Conservation (phyloP, 441 rosid species). For the Erodium trifolium region DNA sequence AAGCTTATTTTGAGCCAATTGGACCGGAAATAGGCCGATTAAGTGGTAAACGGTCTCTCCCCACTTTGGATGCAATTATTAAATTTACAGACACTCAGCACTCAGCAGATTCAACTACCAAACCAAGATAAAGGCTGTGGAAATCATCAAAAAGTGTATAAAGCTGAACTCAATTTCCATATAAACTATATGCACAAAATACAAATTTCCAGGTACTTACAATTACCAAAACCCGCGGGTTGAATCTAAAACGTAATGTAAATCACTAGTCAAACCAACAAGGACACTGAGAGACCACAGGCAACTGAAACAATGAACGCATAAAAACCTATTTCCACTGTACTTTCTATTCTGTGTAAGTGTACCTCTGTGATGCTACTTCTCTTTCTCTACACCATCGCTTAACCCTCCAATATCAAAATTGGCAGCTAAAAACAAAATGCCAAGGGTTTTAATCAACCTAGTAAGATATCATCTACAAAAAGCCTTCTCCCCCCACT, state of each 20-base stretch:
- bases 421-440: conserved; percentile 9
- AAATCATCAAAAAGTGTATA: background rate
- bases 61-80: no score
- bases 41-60: no score
- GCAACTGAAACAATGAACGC: conserved; percentile 10
- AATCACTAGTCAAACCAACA: background rate
- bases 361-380: conserved; percentile 21
- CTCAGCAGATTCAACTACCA: background rate
- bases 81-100: no score
- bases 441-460: conserved; percentile 9
- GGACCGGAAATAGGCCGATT: no score
- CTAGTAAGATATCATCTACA: conserved; percentile 12
- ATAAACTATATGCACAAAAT: conserved; percentile 2
- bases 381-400: conserved; percentile 13
- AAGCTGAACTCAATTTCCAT: background rate
- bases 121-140: background rate
- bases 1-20: no score
- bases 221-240: background rate
- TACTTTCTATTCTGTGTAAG: conserved; percentile 18
- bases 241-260: background rate
- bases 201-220: conserved; percentile 18
- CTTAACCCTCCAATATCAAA: conserved; percentile 9
- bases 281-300: background rate
- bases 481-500: background rate
- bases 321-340: conserved; percentile 14